Percentiles rank a stretch among this genome's conserved stretches.
These are phyloP conservation scores for Epichloe hybrida DNA, from an alignment of 2,329 filamentous ascomycete species.

Conservation along the genomic window DNA sequence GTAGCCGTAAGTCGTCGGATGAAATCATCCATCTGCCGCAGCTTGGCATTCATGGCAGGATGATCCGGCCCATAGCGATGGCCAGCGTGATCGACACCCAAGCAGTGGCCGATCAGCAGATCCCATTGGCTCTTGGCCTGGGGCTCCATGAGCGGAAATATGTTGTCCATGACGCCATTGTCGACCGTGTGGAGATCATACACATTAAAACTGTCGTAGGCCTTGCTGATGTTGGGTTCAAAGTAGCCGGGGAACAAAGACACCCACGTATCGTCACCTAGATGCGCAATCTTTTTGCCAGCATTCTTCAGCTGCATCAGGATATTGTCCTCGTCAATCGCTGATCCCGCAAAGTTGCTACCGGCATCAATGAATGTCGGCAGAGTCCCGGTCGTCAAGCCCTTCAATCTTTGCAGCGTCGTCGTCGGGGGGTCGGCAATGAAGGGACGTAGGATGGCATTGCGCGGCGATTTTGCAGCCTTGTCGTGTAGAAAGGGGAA, in stretches of 20 bases:
- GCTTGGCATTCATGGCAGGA: conserved; percentile 77
- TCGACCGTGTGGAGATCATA: conserved; percentile 97
- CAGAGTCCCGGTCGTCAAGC: conserved; percentile 84
- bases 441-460: conserved; percentile 85
- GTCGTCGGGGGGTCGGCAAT: conserved; percentile 94
- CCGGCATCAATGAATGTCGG: conserved; percentile 91
- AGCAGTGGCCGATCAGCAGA: conserved; percentile 82
- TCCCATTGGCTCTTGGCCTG: conserved; percentile 66
- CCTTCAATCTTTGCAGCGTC: conserved; percentile 84
- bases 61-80: conserved; percentile 93
- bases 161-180: conserved; percentile 82
- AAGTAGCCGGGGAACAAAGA: conserved; percentile 90
- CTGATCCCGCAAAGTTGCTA: conserved; percentile 88
- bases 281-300: conserved; percentile 67
- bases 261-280: conserved; percentile 98
- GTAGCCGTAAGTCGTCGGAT: conserved; percentile 55
- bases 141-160: conserved; percentile 65
- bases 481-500: conserved; percentile 80
- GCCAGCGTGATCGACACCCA: conserved; percentile 93
- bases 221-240: conserved; percentile 66
- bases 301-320: conserved; percentile 52
- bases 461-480: conserved; percentile 56
- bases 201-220: conserved; percentile 96
- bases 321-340: conserved; percentile 84
- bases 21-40: conserved; percentile 80